Evolutionary conservation across 2,329 filamentous ascomycete genomes (phyloP).

Genomic region (Aspergillus quadricinctus): DNA sequence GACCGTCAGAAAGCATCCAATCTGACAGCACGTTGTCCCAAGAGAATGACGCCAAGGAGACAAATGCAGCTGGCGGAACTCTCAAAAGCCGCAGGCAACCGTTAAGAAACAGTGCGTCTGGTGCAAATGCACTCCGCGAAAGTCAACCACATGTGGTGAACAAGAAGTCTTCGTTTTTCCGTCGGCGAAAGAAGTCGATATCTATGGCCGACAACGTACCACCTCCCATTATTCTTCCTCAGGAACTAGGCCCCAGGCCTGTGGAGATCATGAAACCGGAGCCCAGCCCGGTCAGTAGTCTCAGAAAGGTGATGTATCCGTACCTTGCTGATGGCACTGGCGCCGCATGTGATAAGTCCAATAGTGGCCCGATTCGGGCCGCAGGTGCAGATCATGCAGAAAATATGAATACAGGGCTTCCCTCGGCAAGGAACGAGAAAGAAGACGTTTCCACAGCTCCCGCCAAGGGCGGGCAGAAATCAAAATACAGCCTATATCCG

Average conservation of each 20-base stretch:
- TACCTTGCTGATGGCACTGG: constrained; percentile 53
- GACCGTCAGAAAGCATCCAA: constrained; percentile 17
- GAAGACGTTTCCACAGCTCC: constrained; percentile 23
- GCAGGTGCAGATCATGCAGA: constrained; percentile 13
- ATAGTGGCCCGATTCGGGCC: constrained; percentile 20
- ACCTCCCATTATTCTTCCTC: constrained; percentile 51
- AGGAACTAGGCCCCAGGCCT: constrained; percentile 40
- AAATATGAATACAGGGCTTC: constrained; percentile 13
- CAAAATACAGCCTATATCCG: constrained; percentile 27
- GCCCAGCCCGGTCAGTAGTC: constrained; percentile 69
- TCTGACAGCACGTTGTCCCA: constrained; percentile 18
- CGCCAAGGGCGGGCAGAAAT: constrained; percentile 14
- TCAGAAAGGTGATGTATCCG: constrained; percentile 82
- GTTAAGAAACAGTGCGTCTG: constrained; percentile 20
- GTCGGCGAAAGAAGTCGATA: constrained; percentile 81
- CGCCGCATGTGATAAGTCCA: constrained; percentile 17
- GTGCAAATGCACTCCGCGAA: constrained; percentile 26
- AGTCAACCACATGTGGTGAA: constrained; percentile 61
- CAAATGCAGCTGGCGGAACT: constrained; percentile 13
- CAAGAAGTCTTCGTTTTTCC: constrained; percentile 92
- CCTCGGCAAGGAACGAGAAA: constrained; percentile 19
- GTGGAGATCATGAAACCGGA: constrained; percentile 27
- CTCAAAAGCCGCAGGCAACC: constrained; percentile 25
- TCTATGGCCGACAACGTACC: constrained; percentile 58
- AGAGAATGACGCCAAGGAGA: constrained; percentile 24